phyloP scores from a whole-genome alignment of 2,329 filamentous ascomycete genomes.

The Nothomitra cinnamomea region DNA sequence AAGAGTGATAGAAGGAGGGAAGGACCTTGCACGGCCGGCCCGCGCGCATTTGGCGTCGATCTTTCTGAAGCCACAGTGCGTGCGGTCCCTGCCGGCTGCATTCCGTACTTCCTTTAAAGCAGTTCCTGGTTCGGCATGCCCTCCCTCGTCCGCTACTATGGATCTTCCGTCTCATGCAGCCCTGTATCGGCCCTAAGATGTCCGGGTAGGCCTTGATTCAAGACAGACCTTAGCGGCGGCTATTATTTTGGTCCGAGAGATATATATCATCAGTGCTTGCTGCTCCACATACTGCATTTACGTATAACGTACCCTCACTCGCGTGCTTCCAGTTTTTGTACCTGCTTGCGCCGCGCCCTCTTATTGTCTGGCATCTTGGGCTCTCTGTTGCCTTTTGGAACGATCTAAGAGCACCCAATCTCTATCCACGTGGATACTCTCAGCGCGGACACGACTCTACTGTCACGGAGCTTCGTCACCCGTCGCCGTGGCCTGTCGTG shows the following conservation, averaged over 20 bases:
- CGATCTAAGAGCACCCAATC: too few species aligned
- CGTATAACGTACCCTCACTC: background rate
- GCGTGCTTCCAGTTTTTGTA: background rate
- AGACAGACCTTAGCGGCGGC: background rate
- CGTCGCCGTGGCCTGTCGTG: constrained; percentile 1
- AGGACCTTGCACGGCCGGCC: background rate
- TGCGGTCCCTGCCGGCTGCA: background rate
- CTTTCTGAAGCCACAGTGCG: background rate
- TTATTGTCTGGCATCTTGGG: too few species aligned
- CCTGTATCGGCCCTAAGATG: constrained; percentile 9
- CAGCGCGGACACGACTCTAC: background rate
- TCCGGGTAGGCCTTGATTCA: background rate
- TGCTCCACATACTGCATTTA: background rate
- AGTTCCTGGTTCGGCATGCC: constrained; percentile 10
- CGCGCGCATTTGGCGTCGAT: background rate
- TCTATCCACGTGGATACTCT: too few species aligned
- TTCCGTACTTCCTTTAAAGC: background rate
- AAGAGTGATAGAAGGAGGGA: too few species aligned
- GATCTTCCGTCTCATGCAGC: constrained; percentile 9
- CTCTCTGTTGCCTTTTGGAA: too few species aligned
- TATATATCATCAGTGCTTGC: constrained; percentile 3
- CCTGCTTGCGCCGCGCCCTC: background rate
- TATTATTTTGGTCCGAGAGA: background rate
- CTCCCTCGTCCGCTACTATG: constrained; percentile 7
- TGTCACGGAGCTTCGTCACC: background rate